Percentiles rank a stretch among this genome's conserved stretches.
Conservation (phyloP, 202 grass and related monocot genomes). For the Miscanthus sacchariflorus region DNA sequence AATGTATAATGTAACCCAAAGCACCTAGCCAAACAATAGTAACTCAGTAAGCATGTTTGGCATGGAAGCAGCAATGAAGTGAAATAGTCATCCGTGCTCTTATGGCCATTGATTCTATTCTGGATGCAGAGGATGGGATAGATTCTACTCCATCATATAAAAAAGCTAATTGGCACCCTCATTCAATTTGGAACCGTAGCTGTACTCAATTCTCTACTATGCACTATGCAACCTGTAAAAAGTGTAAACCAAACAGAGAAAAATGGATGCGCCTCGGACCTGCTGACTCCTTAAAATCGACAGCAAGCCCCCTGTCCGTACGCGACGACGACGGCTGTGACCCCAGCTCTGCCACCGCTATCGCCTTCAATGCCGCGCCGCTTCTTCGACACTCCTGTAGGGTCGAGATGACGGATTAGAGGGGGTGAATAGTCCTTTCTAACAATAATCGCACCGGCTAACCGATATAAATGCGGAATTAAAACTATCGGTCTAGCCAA, state of each 20-base stretch:
- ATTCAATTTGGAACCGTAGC: slow-evolving; percentile 16
- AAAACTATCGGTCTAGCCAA: too few species aligned
- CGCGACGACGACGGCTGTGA: slow-evolving; percentile 52
- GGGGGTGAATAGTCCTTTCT: too few species aligned
- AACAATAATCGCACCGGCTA: too few species aligned
- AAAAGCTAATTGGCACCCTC: background rate
- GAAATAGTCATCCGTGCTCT: too few species aligned
- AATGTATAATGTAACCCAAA: background rate
- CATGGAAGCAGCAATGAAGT: too few species aligned
- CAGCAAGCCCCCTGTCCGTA: slow-evolving; percentile 49
- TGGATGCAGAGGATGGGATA: background rate
- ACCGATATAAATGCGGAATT: too few species aligned
- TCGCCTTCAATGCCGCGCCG: slow-evolving; percentile 42
- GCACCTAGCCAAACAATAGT: background rate
- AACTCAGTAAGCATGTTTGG: too few species aligned
- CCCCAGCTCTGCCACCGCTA: slow-evolving; percentile 35
- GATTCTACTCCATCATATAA: background rate
- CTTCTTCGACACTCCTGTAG: slow-evolving; percentile 51
- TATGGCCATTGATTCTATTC: too few species aligned
- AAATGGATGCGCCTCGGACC: background rate
- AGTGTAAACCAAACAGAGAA: slow-evolving; percentile 1
- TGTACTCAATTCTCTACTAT: background rate
- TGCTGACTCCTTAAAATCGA: slow-evolving; percentile 62
- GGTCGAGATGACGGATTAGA: too few species aligned
- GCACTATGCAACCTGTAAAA: slow-evolving; percentile 4